Percentiles rank a stretch among this genome's conserved stretches.
Evolutionary conservation across 2,329 filamentous ascomycete genomes (phyloP).

Genomic region (Trichoderma sp.): DNA sequence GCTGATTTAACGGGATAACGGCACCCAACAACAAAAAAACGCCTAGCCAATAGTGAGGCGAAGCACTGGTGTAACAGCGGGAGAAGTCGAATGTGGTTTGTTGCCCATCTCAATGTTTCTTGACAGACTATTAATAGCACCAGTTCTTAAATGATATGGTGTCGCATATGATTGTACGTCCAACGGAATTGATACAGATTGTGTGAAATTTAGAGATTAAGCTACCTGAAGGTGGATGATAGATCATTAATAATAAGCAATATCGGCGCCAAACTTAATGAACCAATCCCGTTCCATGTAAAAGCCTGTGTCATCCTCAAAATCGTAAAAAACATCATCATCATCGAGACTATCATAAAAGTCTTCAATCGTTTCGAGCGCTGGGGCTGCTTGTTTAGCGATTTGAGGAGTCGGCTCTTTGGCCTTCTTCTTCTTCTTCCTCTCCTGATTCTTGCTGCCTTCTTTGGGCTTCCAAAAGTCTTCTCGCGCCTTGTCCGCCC

Average conservation of each 20-base stretch:
- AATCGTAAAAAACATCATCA: neutral
- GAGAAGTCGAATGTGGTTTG: neutral
- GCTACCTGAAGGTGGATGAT: neutral
- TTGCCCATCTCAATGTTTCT: neutral
- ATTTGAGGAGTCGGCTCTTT: neutral
- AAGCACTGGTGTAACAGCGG: neutral
- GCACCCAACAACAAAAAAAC: neutral
- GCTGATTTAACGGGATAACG: neutral
- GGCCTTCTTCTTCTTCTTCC: neutral
- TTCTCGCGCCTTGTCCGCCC: neutral
- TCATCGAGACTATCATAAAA: neutral
- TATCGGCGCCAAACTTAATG: neutral
- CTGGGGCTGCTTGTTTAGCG: neutral
- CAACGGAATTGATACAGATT: neutral
- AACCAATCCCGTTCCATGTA: neutral
- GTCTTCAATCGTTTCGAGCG: neutral
- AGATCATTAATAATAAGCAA: neutral
- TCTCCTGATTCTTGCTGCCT: neutral
- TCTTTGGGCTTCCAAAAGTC: neutral
- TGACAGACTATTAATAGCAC: neutral
- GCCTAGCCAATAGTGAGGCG: neutral
- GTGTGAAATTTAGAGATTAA: neutral
- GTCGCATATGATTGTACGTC: neutral
- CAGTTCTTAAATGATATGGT: neutral
- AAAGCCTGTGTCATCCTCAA: neutral